These are phyloP conservation scores for Linum trigynum DNA, from an alignment of 345 rosid species.

Conservation along the genomic window DNA sequence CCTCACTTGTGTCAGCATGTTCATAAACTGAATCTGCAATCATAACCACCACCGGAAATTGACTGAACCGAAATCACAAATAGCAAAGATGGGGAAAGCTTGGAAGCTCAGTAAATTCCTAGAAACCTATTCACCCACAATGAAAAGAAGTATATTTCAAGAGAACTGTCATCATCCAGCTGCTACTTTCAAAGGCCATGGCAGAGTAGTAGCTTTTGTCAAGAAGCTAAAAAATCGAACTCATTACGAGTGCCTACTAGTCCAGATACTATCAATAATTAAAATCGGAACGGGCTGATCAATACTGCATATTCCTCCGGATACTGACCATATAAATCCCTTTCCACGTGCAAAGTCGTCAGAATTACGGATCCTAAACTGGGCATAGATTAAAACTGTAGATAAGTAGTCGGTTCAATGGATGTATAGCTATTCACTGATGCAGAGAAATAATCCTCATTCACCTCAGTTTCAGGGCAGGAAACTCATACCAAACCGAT, in stretches of 20 bases:
- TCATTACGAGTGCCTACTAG: not conserved
- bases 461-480: too few relatives aligned
- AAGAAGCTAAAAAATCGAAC: not conserved
- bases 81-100: not conserved
- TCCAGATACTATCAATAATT: too few relatives aligned
- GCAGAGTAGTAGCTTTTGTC: not conserved
- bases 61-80: not conserved
- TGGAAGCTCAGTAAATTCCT: not conserved
- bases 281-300: too few relatives aligned
- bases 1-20: constrained; percentile 23
- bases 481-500: too few relatives aligned
- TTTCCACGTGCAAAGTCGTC: too few relatives aligned
- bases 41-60: not conserved
- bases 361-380: too few relatives aligned
- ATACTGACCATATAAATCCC: too few relatives aligned
- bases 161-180: not conserved
- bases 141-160: not conserved
- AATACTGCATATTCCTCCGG: too few relatives aligned
- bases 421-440: too few relatives aligned
- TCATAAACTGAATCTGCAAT: constrained; percentile 32
- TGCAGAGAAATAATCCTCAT: too few relatives aligned
- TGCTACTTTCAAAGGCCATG: not conserved
- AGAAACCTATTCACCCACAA: not conserved
- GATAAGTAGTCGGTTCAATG: too few relatives aligned
- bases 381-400: too few relatives aligned